Conservation (phyloP, 768 basidiomycete species). For the Auriscalpium microsporum region DNA sequence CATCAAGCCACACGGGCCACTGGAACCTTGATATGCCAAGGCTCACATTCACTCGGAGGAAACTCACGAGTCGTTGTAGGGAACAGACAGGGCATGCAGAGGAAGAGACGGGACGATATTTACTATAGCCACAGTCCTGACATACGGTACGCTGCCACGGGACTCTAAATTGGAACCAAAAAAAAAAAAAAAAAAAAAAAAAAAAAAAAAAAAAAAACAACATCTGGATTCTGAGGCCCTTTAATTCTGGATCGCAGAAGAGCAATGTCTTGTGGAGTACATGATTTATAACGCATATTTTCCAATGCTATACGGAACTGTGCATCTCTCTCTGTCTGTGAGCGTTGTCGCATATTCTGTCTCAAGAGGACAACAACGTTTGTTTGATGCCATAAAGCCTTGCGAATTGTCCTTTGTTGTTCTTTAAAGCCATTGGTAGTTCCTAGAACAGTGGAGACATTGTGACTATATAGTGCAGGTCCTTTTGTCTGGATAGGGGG, state of each 20-base stretch:
- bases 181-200: no score
- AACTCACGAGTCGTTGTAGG: no score
- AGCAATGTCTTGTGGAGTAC: constrained; percentile 29
- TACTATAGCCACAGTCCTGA: no score
- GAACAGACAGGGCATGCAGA: no score
- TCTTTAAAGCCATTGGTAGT: not conserved
- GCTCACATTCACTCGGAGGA: no score
- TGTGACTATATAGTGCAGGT: constrained; percentile 15
- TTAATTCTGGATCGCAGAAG: constrained; percentile 24
- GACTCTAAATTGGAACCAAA: no score
- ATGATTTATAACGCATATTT: constrained; percentile 23
- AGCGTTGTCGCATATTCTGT: constrained; percentile 14
- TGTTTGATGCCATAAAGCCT: constrained; percentile 14
- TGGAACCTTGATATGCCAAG: no score
- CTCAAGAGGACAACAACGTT: constrained; percentile 14
- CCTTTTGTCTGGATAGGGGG: constrained; percentile 21
- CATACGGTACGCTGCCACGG: no score
- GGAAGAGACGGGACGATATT: no score
- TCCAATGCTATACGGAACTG: constrained; percentile 24
- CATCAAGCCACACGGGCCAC: no score
- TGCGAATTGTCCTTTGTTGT: constrained; percentile 7
- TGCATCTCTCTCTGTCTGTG: constrained; percentile 17
- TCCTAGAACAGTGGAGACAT: not conserved
- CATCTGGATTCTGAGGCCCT: constrained; percentile 2
- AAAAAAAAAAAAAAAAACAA: no score